Percentiles rank a stretch among this genome's conserved stretches.
phyloP scores from a whole-genome alignment of 768 basidiomycete genomes.

The Lentinus tigrinus region DNA sequence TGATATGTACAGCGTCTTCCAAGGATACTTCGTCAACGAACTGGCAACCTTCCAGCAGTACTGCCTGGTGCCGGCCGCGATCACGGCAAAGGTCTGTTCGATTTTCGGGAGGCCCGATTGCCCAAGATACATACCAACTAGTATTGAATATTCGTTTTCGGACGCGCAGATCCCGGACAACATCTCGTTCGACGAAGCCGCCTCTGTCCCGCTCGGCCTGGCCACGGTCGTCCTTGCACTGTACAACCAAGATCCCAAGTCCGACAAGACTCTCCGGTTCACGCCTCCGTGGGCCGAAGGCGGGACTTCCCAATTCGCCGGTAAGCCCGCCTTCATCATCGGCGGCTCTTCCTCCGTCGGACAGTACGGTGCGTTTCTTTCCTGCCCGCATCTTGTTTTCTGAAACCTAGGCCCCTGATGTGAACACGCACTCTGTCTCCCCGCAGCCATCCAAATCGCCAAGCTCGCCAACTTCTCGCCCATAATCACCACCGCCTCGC shows the following conservation, averaged over 20 bases:
- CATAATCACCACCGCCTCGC: slow-evolving; percentile 30
- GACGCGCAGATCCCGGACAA: slow-evolving; percentile 27
- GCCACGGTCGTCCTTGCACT: slow-evolving; percentile 31
- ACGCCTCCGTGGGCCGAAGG: slow-evolving; percentile 13
- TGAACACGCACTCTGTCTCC: too few relatives aligned
- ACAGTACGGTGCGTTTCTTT: slow-evolving; percentile 25
- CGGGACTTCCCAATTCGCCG: slow-evolving; percentile 5
- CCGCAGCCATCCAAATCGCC: slow-evolving; percentile 26
- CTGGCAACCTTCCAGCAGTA: slow-evolving; percentile 27
- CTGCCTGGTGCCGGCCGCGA: slow-evolving; percentile 24
- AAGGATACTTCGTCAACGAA: slow-evolving; percentile 1
- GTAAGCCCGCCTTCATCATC: slow-evolving; percentile 27
- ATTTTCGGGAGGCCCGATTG: neutral
- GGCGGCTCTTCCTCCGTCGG: slow-evolving; percentile 31
- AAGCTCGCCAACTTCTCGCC: slow-evolving; percentile 27
- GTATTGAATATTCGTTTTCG: slow-evolving; percentile 18
- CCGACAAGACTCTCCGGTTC: slow-evolving; percentile 5
- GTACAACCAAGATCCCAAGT: slow-evolving; percentile 19
- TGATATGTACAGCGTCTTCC: slow-evolving; percentile 6
- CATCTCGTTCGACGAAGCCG: slow-evolving; percentile 30
- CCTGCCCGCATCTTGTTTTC: too few relatives aligned
- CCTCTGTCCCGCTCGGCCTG: slow-evolving; percentile 30
- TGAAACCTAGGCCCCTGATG: too few relatives aligned
- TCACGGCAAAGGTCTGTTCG: slow-evolving; percentile 23
- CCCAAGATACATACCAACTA: slow-evolving; percentile 18